Evolutionary conservation across 768 basidiomycete species (phyloP).

Genomic region (Suillus spraguei): DNA sequence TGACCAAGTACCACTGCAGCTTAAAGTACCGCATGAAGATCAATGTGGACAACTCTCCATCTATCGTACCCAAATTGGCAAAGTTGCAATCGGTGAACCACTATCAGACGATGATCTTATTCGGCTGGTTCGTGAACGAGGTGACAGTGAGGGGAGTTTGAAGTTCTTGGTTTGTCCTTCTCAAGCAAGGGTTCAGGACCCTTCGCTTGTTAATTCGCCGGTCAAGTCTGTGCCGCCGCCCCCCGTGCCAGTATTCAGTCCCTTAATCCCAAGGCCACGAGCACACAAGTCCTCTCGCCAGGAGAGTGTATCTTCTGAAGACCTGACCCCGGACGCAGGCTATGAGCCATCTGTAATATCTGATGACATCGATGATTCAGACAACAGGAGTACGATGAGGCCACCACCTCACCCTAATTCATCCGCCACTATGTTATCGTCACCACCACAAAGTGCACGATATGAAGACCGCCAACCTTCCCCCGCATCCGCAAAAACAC

Average conservation of each 20-base stretch:
- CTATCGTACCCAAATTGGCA: constrained; percentile 87
- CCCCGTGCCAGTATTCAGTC: constrained; percentile 51
- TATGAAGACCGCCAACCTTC: constrained; percentile 40
- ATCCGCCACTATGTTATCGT: constrained; percentile 33
- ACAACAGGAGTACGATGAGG: constrained; percentile 49
- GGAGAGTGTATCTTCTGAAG: constrained; percentile 71
- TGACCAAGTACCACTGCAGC: constrained; percentile 39
- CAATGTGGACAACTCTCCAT: constrained; percentile 69
- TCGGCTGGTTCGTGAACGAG: constrained; percentile 67
- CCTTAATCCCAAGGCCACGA: constrained; percentile 50
- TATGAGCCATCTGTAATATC: constrained; percentile 62
- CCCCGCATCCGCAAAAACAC: constrained; percentile 32
- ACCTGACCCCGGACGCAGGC: constrained; percentile 54
- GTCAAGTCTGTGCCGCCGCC: constrained; percentile 51
- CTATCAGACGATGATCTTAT: constrained; percentile 72
- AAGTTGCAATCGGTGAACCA: constrained; percentile 72
- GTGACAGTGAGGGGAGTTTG: constrained; percentile 78
- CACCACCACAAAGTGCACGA: constrained; percentile 45
- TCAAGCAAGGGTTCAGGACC: constrained; percentile 61
- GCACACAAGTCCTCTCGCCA: constrained; percentile 59
- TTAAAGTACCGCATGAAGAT: constrained; percentile 85
- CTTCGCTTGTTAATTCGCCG: constrained; percentile 40
- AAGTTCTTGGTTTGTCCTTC: constrained; percentile 82
- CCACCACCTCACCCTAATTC: constrained; percentile 38
- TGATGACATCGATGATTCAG: constrained; percentile 62